Evolutionary conservation across 768 basidiomycete species (phyloP).

Genomic region (Dictyophora rubrovolvata): DNA sequence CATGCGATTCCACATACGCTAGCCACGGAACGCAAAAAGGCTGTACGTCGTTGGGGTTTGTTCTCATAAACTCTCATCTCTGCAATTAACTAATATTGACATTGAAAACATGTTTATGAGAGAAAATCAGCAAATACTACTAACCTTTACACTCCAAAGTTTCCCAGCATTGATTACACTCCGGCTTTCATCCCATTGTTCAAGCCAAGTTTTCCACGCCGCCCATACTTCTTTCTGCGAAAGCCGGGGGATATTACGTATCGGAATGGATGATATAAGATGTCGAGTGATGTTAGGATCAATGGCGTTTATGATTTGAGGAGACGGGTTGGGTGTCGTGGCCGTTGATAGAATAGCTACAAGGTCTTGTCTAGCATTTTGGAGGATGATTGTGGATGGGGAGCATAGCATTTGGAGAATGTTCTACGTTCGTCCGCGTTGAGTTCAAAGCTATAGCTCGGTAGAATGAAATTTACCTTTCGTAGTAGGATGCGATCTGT

Average conservation of each 20-base stretch:
- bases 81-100: neutral
- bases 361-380: neutral
- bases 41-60: constrained; percentile 27
- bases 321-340: constrained; percentile 33
- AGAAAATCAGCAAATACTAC: neutral
- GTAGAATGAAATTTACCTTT: constrained; percentile 30
- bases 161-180: constrained; percentile 10
- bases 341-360: constrained; percentile 12
- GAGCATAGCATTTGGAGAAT: neutral
- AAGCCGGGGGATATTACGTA: constrained; percentile 48
- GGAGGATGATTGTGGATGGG: neutral
- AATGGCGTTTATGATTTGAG: constrained; percentile 40
- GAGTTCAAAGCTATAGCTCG: neutral
- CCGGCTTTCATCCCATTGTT: constrained; percentile 46
- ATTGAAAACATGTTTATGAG: neutral
- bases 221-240: constrained; percentile 42
- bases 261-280: constrained; percentile 57
- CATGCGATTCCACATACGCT: constrained; percentile 36
- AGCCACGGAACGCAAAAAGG: constrained; percentile 54
- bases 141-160: constrained; percentile 5
- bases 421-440: neutral
- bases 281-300: constrained; percentile 60
- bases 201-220: constrained; percentile 36
- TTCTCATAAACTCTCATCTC: constrained; percentile 3
- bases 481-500: constrained; percentile 45